Conservation (phyloP, 768 basidiomycete species). For the Heimioporus sp. region DNA sequence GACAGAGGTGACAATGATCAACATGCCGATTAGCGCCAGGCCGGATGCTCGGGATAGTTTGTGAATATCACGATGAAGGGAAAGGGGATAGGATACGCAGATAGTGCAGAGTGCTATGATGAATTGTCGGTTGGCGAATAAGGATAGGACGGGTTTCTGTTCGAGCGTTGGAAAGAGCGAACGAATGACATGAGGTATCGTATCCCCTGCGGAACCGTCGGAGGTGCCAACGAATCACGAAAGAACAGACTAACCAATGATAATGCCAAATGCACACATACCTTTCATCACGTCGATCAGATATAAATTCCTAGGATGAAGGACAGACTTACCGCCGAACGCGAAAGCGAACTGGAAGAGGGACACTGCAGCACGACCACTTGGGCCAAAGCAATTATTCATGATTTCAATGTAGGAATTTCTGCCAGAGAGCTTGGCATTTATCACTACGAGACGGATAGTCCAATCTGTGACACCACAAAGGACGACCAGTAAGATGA, state of each 20-base stretch:
- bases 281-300: slow-evolving; percentile 44
- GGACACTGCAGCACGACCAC: slow-evolving; percentile 91
- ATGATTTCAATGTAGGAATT: slow-evolving; percentile 94
- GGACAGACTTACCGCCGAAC: slow-evolving; percentile 70
- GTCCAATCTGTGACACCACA: slow-evolving; percentile 96
- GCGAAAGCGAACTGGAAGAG: slow-evolving; percentile 98
- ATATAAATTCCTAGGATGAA: neutral
- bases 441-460: slow-evolving; percentile 91
- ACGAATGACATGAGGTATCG: slow-evolving; percentile 91
- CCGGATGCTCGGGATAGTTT: slow-evolving; percentile 92
- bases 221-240: neutral
- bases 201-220: slow-evolving; percentile 61
- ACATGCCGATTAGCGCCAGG: slow-evolving; percentile 89
- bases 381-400: slow-evolving; percentile 87
- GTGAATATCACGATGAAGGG: slow-evolving; percentile 95
- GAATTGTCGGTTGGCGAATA: slow-evolving; percentile 85
- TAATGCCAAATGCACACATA: slow-evolving; percentile 98
- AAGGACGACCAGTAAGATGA: slow-evolving; percentile 76
- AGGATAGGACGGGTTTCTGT: slow-evolving; percentile 66
- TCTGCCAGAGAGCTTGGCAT: slow-evolving; percentile 92
- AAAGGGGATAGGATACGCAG: slow-evolving; percentile 90
- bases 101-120: slow-evolving; percentile 85
- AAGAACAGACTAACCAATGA: slow-evolving; percentile 53
- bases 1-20: slow-evolving; percentile 86
- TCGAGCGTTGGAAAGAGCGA: slow-evolving; percentile 73